Evolutionary conservation across 768 basidiomycete species (phyloP).

Genomic region (Sistotremastrum niveocremeum): DNA sequence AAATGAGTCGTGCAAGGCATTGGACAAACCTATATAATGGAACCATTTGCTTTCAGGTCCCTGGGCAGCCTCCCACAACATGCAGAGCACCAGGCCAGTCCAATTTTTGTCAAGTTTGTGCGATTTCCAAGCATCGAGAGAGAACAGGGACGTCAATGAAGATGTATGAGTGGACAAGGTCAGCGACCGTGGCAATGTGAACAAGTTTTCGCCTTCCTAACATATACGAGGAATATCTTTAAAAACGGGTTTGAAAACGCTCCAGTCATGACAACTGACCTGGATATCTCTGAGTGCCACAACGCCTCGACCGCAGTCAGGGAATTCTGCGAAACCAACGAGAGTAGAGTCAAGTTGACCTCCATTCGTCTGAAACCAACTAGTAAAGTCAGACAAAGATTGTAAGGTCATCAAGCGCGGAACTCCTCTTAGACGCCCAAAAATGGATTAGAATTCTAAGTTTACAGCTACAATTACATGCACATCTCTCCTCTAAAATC

Average conservation of each 20-base stretch:
- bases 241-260: constrained; percentile 2
- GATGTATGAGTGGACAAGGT: constrained; percentile 75
- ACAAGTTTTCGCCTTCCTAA: constrained; percentile 64
- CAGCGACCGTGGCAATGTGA: constrained; percentile 66
- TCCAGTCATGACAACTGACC: constrained; percentile 24
- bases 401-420: no score
- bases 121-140: constrained; percentile 48
- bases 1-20: not conserved
- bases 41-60: constrained; percentile 52
- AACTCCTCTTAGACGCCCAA: no score
- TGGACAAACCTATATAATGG: constrained; percentile 50
- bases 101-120: constrained; percentile 57
- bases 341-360: constrained; percentile 33
- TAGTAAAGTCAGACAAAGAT: constrained; percentile 20
- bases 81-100: constrained; percentile 77
- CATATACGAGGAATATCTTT: not conserved
- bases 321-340: constrained; percentile 27
- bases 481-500: no score
- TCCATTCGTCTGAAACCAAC: constrained; percentile 45
- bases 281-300: constrained; percentile 63
- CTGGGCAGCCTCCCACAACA: constrained; percentile 87
- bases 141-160: constrained; percentile 43
- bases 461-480: no score
- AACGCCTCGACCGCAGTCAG: constrained; percentile 57
- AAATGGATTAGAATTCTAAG: no score